These are phyloP conservation scores for Paraconiothyrium sp. DNA, from an alignment of 2,329 filamentous ascomycete genomes.

Conservation along the genomic window DNA sequence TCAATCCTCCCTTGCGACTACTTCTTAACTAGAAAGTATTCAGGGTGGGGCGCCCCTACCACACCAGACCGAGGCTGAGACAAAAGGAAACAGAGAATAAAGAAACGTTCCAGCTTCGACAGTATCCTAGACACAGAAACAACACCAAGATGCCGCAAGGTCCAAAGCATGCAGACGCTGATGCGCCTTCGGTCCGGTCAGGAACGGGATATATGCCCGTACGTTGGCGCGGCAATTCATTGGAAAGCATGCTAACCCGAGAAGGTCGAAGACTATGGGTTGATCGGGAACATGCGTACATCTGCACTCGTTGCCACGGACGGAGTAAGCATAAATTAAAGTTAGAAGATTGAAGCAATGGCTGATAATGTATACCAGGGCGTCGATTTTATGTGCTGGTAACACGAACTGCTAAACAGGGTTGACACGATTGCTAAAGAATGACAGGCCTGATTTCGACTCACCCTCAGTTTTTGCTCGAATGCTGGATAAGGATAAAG, in stretches of 20 bases:
- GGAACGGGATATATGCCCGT: slow-evolving; percentile 25
- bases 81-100: not conserved
- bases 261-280: slow-evolving; percentile 75
- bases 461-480: slow-evolving; percentile 80
- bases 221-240: not conserved
- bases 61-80: not conserved
- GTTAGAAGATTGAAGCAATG: slow-evolving; percentile 15
- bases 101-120: not conserved
- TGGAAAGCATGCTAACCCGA: not conserved
- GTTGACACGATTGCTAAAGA: not conserved
- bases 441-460: slow-evolving; percentile 76
- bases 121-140: not conserved
- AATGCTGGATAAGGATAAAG: slow-evolving; percentile 77
- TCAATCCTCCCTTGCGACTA: not conserved
- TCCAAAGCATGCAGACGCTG: not conserved
- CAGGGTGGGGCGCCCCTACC: not conserved
- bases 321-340: slow-evolving; percentile 50
- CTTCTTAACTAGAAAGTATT: not conserved
- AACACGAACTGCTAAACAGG: not conserved
- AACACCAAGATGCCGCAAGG: slow-evolving; percentile 3
- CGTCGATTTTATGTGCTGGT: slow-evolving; percentile 82
- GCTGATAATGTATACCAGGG: slow-evolving; percentile 25
- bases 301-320: slow-evolving; percentile 78
- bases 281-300: slow-evolving; percentile 80
- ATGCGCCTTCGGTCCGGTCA: slow-evolving; percentile 17